Evolutionary conservation across 176 grass and related monocot genomes (phyloP), one percentile per base, ranked within the genome.

Genomic region (Calamus simplicifolius): DNA sequence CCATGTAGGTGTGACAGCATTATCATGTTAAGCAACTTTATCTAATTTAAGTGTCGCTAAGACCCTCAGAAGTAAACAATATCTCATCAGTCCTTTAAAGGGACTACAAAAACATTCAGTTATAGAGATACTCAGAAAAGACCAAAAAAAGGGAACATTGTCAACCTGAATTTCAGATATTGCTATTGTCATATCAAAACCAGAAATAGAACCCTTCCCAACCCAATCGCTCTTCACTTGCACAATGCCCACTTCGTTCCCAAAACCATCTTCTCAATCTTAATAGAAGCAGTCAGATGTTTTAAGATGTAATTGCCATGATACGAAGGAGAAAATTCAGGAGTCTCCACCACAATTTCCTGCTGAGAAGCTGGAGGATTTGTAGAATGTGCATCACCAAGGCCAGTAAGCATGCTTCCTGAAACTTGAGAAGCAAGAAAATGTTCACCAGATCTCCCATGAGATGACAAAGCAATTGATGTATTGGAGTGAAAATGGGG

Each of bases 401-500:
- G 62, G 72, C 72, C 59, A 58, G 29, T 68, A 69, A 25, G 25
- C 16, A 63, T 27, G 63, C 62, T 67, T 27, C 57, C 55, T 53
- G 56, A 61, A 71, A 30, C 66, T 64, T 68, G 14, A 70, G 50
- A 69, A 52, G 79, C 62, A 59, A 26, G 54, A 53, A 38, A 19
- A 59, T 54, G 72, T 73, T 90, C 82, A 77, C 80, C 72, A 75
- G 77, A 78, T 80, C 75, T 68, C 57, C 56, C 58, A 28, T 72
- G 63, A 67, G 73, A 52, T 63, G 64, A 64, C 69, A 76, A 59
- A 69, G 29, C 76, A 75, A 56, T 52, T 75, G 75, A 73, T 18
- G 76, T 82, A 59, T 74, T 74, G 19, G 79, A 86, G 50, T 75
- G 82, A 77, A 90, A 90, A 80, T 59, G 79, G 50, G 88, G 83